phyloP scores from a whole-genome alignment of 257 asterid species.

The Penstemon eatonii region DNA sequence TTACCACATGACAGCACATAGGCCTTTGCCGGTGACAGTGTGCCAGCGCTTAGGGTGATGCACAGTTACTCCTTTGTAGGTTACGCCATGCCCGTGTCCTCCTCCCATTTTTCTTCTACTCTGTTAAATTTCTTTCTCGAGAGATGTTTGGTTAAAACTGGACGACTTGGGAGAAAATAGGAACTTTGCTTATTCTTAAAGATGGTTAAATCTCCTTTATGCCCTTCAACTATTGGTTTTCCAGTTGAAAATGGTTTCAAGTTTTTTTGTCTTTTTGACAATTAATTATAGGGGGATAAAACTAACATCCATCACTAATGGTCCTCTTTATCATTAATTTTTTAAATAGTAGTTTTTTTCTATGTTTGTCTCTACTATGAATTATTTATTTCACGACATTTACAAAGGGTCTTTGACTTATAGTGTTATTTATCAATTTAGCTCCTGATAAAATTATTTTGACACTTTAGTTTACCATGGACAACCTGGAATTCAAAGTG shows the following conservation, averaged over 20 bases:
- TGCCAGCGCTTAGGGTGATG: constrained; percentile 96
- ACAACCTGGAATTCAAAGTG: too few species aligned
- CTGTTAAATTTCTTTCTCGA: neutral
- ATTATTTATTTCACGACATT: too few species aligned
- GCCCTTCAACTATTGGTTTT: constrained; percentile 10
- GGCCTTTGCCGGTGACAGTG: constrained; percentile 83
- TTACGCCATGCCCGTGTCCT: constrained; percentile 69
- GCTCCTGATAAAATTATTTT: too few species aligned
- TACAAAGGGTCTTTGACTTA: too few species aligned
- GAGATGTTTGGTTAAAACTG: constrained; percentile 24
- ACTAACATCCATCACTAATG: too few species aligned
- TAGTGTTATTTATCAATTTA: too few species aligned
- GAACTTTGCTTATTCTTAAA: constrained; percentile 14
- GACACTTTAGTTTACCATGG: too few species aligned
- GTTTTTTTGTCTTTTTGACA: too few species aligned
- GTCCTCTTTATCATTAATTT: too few species aligned
- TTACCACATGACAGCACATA: constrained; percentile 94
- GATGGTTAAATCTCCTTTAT: constrained; percentile 12
- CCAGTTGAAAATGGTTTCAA: neutral
- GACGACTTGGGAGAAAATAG: constrained; percentile 29
- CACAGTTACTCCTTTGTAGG: constrained; percentile 71
- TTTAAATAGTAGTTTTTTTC: too few species aligned
- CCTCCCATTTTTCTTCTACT: constrained; percentile 49
- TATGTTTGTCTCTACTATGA: too few species aligned
- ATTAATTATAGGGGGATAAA: too few species aligned